Evolutionary conservation across 352 stramenopile species (phyloP).

Genomic region (Phytophthora sojae): DNA sequence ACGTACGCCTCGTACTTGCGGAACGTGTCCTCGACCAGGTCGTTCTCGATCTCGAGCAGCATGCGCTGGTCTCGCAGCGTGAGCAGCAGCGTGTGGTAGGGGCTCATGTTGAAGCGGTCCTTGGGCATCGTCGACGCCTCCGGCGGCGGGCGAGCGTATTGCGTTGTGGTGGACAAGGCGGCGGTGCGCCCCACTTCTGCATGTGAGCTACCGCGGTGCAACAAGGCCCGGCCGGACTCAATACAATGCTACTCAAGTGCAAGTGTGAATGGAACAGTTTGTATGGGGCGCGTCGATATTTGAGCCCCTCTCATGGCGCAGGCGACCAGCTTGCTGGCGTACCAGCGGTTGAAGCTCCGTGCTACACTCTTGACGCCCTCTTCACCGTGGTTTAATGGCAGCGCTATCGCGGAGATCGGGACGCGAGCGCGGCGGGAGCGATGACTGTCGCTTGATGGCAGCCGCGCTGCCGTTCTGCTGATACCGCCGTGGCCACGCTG

Average conservation of each 20-base stretch:
- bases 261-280: constrained; percentile 10
- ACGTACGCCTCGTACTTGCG: constrained; percentile 40
- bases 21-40: constrained; percentile 36
- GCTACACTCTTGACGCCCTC: constrained; percentile 12
- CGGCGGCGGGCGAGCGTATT: constrained; percentile 23
- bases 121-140: constrained; percentile 34
- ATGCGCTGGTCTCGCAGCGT: constrained; percentile 10
- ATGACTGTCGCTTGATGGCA: constrained; percentile 13
- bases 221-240: not conserved
- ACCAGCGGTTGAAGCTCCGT: constrained; percentile 21
- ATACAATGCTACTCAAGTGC: not conserved
- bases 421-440: not conserved
- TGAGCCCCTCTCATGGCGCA: not conserved
- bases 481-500: not conserved
- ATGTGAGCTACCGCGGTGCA: constrained; percentile 8
- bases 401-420: not conserved
- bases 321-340: constrained; percentile 27
- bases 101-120: constrained; percentile 41
- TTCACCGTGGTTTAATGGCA: constrained; percentile 1
- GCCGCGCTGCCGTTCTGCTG: constrained; percentile 15
- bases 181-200: constrained; percentile 8
- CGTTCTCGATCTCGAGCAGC: constrained; percentile 28
- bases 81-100: constrained; percentile 27
- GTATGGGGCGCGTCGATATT: constrained; percentile 15
- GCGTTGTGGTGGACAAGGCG: constrained; percentile 35